A percentile compares a stretch with the other conserved stretches of the same genome.
Conservation (phyloP, 164 flowering plant species). For the Chloranthus sessilifolius region DNA sequence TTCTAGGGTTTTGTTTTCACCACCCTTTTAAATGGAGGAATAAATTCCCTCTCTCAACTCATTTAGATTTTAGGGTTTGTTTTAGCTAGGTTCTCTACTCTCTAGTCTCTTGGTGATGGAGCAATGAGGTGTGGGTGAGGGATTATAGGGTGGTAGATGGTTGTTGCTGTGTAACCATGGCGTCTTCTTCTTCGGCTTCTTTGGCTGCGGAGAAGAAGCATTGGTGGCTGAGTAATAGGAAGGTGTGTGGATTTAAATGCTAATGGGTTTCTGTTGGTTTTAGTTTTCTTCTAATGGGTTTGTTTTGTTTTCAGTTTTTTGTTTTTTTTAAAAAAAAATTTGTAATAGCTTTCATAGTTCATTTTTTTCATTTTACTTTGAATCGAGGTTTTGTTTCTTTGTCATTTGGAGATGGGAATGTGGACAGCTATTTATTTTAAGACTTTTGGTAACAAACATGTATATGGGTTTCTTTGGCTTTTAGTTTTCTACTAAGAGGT, state of each 20-base stretch:
- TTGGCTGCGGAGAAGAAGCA: slow-evolving; percentile 58
- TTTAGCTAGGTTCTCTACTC: background rate
- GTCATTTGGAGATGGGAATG: no score
- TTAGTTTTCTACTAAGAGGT: no score
- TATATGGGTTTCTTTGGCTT: no score
- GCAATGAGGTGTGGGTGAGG: background rate
- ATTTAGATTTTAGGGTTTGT: background rate
- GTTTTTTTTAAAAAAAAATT: background rate
- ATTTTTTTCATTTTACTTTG: background rate
- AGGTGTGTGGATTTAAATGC: slow-evolving; percentile 46
- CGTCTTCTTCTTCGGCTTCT: slow-evolving; percentile 37
- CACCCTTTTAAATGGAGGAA: slow-evolving; percentile 4
- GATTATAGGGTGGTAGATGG: slow-evolving; percentile 9
- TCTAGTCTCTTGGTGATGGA: slow-evolving; percentile 3
- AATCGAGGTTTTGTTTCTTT: no score
- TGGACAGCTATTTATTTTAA: no score
- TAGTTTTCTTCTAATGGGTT: no score
- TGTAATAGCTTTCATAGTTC: background rate
- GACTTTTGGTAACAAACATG: no score
- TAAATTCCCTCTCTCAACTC: background rate
- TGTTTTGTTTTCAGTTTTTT: background rate
- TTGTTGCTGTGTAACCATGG: slow-evolving; percentile 26
- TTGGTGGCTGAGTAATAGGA: slow-evolving; percentile 90
- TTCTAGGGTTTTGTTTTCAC: slow-evolving; percentile 2
- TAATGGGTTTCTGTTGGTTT: no score